Conservation (phyloP, 768 basidiomycete species). For the Mycena chlorophos region DNA sequence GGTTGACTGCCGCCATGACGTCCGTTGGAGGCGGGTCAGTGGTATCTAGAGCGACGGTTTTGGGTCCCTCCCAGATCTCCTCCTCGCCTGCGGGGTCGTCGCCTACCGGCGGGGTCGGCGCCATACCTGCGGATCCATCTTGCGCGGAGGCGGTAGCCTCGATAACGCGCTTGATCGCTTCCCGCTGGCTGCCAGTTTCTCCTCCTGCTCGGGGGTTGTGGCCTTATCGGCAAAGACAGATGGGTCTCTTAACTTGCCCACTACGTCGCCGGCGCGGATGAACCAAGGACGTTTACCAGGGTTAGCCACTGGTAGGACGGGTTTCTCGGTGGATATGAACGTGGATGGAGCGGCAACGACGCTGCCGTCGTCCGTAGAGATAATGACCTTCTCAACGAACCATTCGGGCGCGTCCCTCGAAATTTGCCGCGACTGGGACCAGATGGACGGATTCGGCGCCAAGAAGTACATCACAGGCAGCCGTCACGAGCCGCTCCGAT, state of each 20-base stretch:
- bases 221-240: neutral
- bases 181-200: neutral
- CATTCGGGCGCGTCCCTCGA: neutral
- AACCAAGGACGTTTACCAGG: neutral
- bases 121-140: neutral
- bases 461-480: neutral
- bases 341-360: slow-evolving; percentile 7
- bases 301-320: slow-evolving; percentile 5
- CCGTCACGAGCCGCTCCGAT: neutral
- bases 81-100: no score
- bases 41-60: no score
- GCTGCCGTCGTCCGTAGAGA: neutral
- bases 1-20: no score
- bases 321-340: neutral
- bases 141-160: neutral
- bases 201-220: neutral
- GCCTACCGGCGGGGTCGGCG: no score
- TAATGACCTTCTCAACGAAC: neutral
- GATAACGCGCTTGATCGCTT: neutral
- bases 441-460: neutral
- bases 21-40: no score
- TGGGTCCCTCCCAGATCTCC: no score
- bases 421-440: neutral
- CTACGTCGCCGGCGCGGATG: slow-evolving; percentile 5
- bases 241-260: neutral